A percentile compares a stretch with the other conserved stretches of the same genome.
phyloP scores from a whole-genome alignment of 2,329 filamentous ascomycete species.

The Graphium sp. region DNA sequence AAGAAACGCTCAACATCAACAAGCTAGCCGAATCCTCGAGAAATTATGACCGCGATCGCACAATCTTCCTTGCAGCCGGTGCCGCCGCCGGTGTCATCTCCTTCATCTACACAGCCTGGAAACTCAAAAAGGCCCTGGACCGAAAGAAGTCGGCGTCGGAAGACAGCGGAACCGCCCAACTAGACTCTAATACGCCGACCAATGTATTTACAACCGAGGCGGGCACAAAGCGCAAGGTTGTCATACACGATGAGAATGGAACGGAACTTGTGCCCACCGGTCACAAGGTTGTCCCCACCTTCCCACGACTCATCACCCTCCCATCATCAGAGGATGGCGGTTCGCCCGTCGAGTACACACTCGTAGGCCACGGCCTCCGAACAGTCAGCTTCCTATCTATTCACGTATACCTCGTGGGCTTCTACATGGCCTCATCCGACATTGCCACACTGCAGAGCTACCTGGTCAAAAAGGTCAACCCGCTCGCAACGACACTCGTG shows the following conservation, averaged over 20 bases:
- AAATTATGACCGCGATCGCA: constrained; percentile 32
- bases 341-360: constrained; percentile 68
- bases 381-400: constrained; percentile 81
- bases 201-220: constrained; percentile 30
- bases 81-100: constrained; percentile 30
- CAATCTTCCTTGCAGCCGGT: constrained; percentile 32
- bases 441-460: constrained; percentile 65
- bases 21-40: constrained; percentile 26
- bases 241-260: constrained; percentile 31
- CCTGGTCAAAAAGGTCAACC: constrained; percentile 60
- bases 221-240: constrained; percentile 35
- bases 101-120: constrained; percentile 32
- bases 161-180: constrained; percentile 11
- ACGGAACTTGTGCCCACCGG: constrained; percentile 41
- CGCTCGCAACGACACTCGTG: constrained; percentile 67
- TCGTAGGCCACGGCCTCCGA: constrained; percentile 75
- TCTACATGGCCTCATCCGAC: constrained; percentile 76
- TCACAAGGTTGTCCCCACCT: constrained; percentile 61
- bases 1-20: constrained; percentile 32
- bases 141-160: constrained; percentile 14
- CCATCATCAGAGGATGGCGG: constrained; percentile 19
- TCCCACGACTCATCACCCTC: constrained; percentile 57
- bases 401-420: constrained; percentile 86
- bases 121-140: constrained; percentile 25
- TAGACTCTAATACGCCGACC: constrained; percentile 25